A percentile compares a stretch with the other conserved stretches of the same genome.
Conservation (phyloP, 1,284 basidiomycete genomes). For the Irpex lacteus region DNA sequence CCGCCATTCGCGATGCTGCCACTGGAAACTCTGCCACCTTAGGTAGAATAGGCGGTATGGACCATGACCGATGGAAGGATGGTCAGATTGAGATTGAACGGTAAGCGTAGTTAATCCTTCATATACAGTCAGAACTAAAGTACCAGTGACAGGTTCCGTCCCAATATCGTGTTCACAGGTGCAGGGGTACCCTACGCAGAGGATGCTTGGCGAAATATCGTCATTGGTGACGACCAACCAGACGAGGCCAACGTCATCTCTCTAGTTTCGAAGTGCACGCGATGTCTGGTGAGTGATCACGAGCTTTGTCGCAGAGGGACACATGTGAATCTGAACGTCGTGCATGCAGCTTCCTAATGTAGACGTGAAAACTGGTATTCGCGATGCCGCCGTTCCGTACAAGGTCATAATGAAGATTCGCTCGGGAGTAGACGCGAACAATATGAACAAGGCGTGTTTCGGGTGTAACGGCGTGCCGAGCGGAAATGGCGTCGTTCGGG, state of each 20-base stretch:
- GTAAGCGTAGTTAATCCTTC: slow-evolving; percentile 31
- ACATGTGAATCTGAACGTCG: not conserved
- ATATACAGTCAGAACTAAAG: not conserved
- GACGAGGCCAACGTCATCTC: slow-evolving; percentile 39
- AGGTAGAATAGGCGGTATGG: slow-evolving; percentile 46
- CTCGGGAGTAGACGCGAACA: slow-evolving; percentile 46
- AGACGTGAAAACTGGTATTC: slow-evolving; percentile 55
- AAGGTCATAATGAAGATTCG: slow-evolving; percentile 72
- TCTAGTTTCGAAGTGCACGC: slow-evolving; percentile 63
- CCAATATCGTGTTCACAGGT: slow-evolving; percentile 68
- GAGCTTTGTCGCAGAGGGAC: no score
- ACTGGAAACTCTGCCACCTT: slow-evolving; percentile 15
- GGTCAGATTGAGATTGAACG: slow-evolving; percentile 58
- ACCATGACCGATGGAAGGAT: slow-evolving; percentile 48
- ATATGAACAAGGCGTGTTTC: slow-evolving; percentile 53
- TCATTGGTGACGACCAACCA: slow-evolving; percentile 31
- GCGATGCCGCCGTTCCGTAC: slow-evolving; percentile 72
- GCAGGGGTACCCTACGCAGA: slow-evolving; percentile 47
- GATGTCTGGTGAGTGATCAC: slow-evolving; percentile 60
- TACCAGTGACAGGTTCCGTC: slow-evolving; percentile 54
- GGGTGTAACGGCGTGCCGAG: slow-evolving; percentile 58
- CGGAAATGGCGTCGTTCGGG: slow-evolving; percentile 46
- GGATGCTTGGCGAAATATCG: slow-evolving; percentile 57
- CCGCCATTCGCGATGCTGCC: slow-evolving; percentile 41
- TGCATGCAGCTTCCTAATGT: slow-evolving; percentile 65